phyloP scores from a whole-genome alignment of 352 stramenopile species.

The Globisporangium barbulae region DNA sequence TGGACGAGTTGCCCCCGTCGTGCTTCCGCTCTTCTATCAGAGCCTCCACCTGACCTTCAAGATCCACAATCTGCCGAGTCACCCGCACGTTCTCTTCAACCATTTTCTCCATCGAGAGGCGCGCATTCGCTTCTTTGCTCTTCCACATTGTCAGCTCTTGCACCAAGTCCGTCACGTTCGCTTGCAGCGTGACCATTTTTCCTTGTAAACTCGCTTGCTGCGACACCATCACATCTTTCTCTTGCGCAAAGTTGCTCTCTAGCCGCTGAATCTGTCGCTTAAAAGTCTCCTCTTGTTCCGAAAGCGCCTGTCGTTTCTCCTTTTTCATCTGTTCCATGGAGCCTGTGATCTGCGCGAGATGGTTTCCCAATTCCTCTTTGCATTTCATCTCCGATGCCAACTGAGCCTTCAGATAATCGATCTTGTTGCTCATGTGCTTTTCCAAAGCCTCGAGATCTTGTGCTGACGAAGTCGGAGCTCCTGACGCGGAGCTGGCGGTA shows the following conservation, averaged over 20 bases:
- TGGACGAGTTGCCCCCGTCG: conserved; percentile 22
- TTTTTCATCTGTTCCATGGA: conserved; percentile 66
- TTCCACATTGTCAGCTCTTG: conserved; percentile 68
- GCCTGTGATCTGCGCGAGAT: conserved; percentile 59
- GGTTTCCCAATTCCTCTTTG: conserved; percentile 74
- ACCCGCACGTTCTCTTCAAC: conserved; percentile 66
- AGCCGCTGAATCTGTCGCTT: conserved; percentile 50
- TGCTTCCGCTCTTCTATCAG: conserved; percentile 54
- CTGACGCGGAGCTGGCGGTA: conserved; percentile 4
- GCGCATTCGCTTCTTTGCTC: conserved; percentile 60
- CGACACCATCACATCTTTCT: conserved; percentile 43
- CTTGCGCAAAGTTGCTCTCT: conserved; percentile 41
- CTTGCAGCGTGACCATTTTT: conserved; percentile 64
- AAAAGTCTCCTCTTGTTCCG: conserved; percentile 58
- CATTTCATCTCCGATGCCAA: conserved; percentile 83
- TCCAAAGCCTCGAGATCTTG: conserved; percentile 50
- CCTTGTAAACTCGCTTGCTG: conserved; percentile 50
- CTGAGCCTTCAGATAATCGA: conserved; percentile 83
- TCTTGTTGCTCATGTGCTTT: conserved; percentile 75
- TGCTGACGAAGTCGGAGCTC: background rate
- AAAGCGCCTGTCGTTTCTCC: conserved; percentile 46
- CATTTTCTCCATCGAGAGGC: conserved; percentile 71
- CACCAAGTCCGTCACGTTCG: conserved; percentile 73
- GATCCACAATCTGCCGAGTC: conserved; percentile 59
- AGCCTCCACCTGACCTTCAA: conserved; percentile 50